Percentiles rank a stretch among this genome's conserved stretches.
These are phyloP conservation scores for Acer campestre DNA, from an alignment of 345 rosid species.

Conservation along the genomic window DNA sequence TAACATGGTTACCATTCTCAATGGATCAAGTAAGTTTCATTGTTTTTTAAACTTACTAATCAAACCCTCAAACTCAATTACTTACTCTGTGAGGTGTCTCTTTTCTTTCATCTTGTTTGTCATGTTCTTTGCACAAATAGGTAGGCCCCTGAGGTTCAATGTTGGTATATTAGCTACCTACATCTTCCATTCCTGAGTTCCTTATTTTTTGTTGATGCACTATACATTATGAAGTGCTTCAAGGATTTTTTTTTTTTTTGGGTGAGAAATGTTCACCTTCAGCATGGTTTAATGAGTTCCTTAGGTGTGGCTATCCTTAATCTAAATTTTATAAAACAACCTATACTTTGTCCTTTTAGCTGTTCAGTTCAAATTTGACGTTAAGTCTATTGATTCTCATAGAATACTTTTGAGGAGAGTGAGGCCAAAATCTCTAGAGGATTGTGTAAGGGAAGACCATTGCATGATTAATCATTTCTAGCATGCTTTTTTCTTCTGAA, in stretches of 20 bases:
- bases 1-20: slow-evolving; percentile 83
- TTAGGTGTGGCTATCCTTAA: not conserved
- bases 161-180: not conserved
- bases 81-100: not conserved
- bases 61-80: not conserved
- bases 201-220: not conserved
- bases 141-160: not conserved
- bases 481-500: not conserved
- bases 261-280: not conserved
- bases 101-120: not conserved
- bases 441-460: slow-evolving; percentile 1
- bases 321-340: not conserved
- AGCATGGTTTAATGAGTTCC: not conserved
- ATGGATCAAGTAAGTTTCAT: slow-evolving; percentile 67
- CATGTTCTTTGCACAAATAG: not conserved
- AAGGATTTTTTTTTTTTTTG: not conserved
- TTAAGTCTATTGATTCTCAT: not conserved
- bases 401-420: not conserved
- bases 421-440: not conserved
- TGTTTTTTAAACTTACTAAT: slow-evolving; percentile 16
- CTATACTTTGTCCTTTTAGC: slow-evolving; percentile 3
- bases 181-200: not conserved
- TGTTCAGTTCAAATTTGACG: slow-evolving; percentile 1
- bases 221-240: not conserved
- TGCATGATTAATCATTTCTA: slow-evolving; percentile 7